These are phyloP conservation scores for Erigeron canadensis DNA, from an alignment of 129 eudicot genomes.

Conservation along the genomic window DNA sequence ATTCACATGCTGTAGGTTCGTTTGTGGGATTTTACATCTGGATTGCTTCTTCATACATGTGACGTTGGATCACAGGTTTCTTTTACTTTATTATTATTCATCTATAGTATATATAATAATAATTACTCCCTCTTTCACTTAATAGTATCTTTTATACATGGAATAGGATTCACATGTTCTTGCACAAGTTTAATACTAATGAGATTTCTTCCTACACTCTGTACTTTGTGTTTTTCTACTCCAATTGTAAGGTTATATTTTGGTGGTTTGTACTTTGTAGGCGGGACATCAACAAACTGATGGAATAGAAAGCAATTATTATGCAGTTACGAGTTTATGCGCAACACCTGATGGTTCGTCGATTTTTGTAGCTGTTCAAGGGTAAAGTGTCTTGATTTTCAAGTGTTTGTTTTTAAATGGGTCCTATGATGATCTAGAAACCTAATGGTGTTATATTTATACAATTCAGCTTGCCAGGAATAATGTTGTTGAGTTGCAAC, in stretches of 20 bases:
- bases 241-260: neutral
- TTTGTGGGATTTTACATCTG: constrained; percentile 79
- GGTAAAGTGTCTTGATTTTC: constrained; percentile 41
- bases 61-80: constrained; percentile 80
- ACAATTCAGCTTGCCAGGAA: constrained; percentile 72
- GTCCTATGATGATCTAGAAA: neutral
- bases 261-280: constrained; percentile 43
- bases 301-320: constrained; percentile 42
- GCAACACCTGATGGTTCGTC: constrained; percentile 61
- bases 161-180: neutral
- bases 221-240: constrained; percentile 6
- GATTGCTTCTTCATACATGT: constrained; percentile 84
- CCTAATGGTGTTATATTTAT: constrained; percentile 6
- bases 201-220: neutral
- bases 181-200: neutral
- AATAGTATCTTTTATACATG: neutral
- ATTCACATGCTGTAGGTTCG: constrained; percentile 63
- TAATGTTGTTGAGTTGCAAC: constrained; percentile 67
- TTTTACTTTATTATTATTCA: neutral
- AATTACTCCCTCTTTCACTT: neutral
- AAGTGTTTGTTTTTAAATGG: neutral
- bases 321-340: constrained; percentile 67
- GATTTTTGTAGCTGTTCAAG: constrained; percentile 79
- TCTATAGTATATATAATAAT: neutral
- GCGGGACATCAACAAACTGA: constrained; percentile 52